Conservation (phyloP, 139 green algal genomes). For the Coelastrella sp. region DNA sequence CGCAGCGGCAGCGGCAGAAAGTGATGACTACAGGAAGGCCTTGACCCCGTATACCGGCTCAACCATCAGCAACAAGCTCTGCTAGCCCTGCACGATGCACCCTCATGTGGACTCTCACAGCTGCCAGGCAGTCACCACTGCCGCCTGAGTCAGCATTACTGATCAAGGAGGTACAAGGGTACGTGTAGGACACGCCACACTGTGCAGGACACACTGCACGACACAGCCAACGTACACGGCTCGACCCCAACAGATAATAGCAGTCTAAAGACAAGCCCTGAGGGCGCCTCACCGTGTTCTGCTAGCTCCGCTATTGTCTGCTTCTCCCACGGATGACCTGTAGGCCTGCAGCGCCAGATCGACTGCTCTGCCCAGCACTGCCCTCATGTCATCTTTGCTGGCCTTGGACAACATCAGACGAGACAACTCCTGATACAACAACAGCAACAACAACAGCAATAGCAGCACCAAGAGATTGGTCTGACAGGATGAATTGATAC, state of each 20-base stretch:
- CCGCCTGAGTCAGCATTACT: too few species aligned
- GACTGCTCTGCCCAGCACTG: constrained; percentile 31
- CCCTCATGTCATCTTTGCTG: constrained; percentile 41
- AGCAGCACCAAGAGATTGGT: too few species aligned
- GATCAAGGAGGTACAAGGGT: too few species aligned
- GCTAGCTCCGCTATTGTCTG: not conserved
- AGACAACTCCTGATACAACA: constrained; percentile 38
- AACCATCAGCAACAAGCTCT: too few species aligned
- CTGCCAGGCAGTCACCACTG: too few species aligned
- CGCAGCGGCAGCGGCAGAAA: not conserved
- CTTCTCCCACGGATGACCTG: not conserved
- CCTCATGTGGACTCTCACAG: too few species aligned
- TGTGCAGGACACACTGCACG: too few species aligned
- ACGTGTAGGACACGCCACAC: too few species aligned
- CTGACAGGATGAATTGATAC: not conserved
- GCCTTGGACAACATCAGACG: constrained; percentile 20
- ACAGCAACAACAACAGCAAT: not conserved
- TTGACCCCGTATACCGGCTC: too few species aligned
- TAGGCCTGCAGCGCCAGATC: constrained; percentile 42
- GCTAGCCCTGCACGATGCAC: too few species aligned
- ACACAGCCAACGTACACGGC: too few species aligned
- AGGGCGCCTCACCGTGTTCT: not conserved
- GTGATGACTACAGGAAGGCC: not conserved
- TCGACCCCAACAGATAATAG: not conserved
- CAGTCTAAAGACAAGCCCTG: not conserved